A percentile compares a stretch with the other conserved stretches of the same genome.
Conservation (phyloP, 2,329 filamentous ascomycete genomes). For the Trichoderma lentiforme region DNA sequence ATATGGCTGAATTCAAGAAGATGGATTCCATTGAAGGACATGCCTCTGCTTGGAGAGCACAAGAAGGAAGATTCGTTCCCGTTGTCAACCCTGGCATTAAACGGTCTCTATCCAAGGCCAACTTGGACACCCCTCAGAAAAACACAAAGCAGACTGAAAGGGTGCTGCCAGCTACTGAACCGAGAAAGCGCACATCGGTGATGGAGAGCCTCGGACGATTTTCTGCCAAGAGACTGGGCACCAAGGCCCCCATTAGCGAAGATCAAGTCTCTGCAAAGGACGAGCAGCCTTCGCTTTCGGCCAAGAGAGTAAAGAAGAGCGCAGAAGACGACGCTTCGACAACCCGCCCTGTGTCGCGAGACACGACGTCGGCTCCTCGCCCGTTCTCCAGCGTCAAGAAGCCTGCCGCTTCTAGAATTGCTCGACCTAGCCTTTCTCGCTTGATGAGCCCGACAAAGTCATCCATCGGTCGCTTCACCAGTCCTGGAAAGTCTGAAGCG, state of each 20-base stretch:
- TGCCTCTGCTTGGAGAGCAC: slow-evolving; percentile 70
- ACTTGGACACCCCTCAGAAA: slow-evolving; percentile 36
- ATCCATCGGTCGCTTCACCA: slow-evolving; percentile 55
- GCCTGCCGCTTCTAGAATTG: slow-evolving; percentile 35
- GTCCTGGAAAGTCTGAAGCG: slow-evolving; percentile 28
- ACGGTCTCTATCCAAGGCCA: slow-evolving; percentile 45
- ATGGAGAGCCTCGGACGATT: slow-evolving; percentile 32
- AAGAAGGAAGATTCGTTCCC: slow-evolving; percentile 52
- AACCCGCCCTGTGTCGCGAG: slow-evolving; percentile 56
- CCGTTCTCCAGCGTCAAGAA: slow-evolving; percentile 37
- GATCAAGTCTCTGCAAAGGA: slow-evolving; percentile 11
- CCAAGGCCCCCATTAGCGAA: slow-evolving; percentile 23
- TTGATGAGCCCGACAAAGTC: slow-evolving; percentile 78
- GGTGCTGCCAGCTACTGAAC: slow-evolving; percentile 45
- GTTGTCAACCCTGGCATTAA: slow-evolving; percentile 36
- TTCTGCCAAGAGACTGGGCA: slow-evolving; percentile 27
- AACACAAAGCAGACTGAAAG: slow-evolving; percentile 57
- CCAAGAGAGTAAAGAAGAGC: slow-evolving; percentile 70
- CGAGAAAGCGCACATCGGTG: slow-evolving; percentile 38
- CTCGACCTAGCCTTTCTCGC: slow-evolving; percentile 50
- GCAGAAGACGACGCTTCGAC: slow-evolving; percentile 67
- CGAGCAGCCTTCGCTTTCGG: slow-evolving; percentile 32
- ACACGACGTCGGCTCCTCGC: slow-evolving; percentile 47
- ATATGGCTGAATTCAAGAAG: slow-evolving; percentile 89
- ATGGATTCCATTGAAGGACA: slow-evolving; percentile 95